phyloP scores from a whole-genome alignment of 441 rosid genomes.

The Adansonia rubrostipa region DNA sequence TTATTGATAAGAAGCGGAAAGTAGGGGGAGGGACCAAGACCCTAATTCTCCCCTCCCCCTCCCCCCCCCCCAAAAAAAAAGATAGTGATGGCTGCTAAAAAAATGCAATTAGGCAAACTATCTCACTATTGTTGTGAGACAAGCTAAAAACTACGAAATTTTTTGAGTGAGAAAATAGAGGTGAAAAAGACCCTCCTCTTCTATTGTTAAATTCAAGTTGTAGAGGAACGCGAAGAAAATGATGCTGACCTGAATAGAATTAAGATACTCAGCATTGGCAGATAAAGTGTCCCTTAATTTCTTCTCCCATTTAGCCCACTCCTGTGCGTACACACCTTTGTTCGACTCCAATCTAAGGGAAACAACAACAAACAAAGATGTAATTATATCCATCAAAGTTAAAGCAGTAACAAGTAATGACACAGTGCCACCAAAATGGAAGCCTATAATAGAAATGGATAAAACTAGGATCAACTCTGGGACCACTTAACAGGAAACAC shows the following conservation, averaged over 20 bases:
- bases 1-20: not conserved
- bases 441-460: conserved; percentile 9
- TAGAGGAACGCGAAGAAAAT: not conserved
- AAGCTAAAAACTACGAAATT: not conserved
- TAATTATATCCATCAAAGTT: not conserved
- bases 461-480: not conserved
- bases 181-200: not conserved
- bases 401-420: conserved; percentile 10
- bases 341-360: conserved; percentile 71
- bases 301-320: conserved; percentile 91
- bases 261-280: conserved; percentile 62
- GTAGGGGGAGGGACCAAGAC: not conserved
- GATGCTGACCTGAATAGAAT: conserved; percentile 68
- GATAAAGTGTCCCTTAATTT: conserved; percentile 53
- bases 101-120: not conserved
- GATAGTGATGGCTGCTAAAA: not conserved
- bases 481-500: not conserved
- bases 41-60: no score
- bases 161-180: not conserved
- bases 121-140: not conserved
- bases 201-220: not conserved
- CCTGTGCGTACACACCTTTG: conserved; percentile 76
- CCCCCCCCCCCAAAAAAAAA: not conserved
- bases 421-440: not conserved
- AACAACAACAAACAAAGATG: conserved; percentile 27